These are phyloP conservation scores for Yamadazyma buinensis DNA, from an alignment of 1,139 yeast genomes.

Conservation along the genomic window DNA sequence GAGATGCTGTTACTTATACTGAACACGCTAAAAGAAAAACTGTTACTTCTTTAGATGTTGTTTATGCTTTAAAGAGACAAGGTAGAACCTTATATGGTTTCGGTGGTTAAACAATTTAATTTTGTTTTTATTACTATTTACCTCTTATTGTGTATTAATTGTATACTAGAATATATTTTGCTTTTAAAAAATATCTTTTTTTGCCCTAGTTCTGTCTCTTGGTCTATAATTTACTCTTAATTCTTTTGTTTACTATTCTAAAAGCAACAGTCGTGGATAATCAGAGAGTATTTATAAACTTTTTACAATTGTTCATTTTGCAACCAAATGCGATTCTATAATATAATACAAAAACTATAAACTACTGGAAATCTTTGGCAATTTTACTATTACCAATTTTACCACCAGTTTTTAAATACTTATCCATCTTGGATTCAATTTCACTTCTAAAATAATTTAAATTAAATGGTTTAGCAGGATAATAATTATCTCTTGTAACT, in stretches of 20 bases:
- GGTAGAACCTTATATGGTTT: conserved; percentile 99
- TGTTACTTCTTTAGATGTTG: conserved; percentile 21
- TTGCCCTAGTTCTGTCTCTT: no score
- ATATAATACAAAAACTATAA: no score
- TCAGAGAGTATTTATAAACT: no score
- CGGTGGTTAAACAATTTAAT: conserved; percentile 71
- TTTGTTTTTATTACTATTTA: conserved; percentile 6
- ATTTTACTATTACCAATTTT: conserved; percentile 20
- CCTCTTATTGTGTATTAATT: no score
- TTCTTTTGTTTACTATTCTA: no score
- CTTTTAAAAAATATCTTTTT: no score
- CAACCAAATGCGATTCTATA: conserved; percentile 1
- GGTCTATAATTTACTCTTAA: no score
- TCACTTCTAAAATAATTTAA: conserved; percentile 32
- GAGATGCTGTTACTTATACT: conserved; percentile 98
- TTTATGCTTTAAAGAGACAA: conserved; percentile 67
- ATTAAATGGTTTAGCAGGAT: conserved; percentile 21
- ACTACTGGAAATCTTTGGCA: no score
- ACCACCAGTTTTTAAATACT: conserved; percentile 24
- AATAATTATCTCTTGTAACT: conserved; percentile 32
- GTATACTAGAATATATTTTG: conserved; percentile 17
- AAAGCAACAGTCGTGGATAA: no score
- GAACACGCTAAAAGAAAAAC: conserved; percentile 99
- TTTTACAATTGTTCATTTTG: no score
- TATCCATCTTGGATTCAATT: conserved; percentile 25